phyloP scores from a whole-genome alignment of 768 basidiomycete species.

The Nevesoporus exiguus region DNA sequence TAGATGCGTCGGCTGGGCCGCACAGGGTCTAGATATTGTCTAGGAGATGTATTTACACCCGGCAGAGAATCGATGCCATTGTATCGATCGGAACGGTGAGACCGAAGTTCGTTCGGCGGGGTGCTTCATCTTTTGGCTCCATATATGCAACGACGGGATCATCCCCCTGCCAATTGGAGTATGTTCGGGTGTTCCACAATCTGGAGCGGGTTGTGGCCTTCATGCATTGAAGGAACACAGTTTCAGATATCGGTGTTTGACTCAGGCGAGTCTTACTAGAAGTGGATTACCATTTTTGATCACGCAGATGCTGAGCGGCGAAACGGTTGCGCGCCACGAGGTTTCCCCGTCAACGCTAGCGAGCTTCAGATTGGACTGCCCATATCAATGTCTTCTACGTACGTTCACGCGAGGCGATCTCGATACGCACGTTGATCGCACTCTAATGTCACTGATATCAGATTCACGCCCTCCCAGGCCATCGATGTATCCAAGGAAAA shows the following conservation, averaged over 20 bases:
- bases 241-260: too few species aligned
- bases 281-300: background rate
- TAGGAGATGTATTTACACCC: background rate
- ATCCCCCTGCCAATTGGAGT: too few species aligned
- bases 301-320: background rate
- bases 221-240: too few species aligned
- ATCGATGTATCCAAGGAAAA: constrained; percentile 66
- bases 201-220: too few species aligned
- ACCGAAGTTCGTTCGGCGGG: too few species aligned
- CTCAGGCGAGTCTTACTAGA: too few species aligned
- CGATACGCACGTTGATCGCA: background rate
- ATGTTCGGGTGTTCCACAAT: too few species aligned
- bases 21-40: background rate
- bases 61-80: background rate
- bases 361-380: background rate
- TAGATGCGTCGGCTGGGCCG: constrained; percentile 14
- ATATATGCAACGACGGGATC: too few species aligned
- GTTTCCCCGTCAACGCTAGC: background rate
- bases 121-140: too few species aligned
- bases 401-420: constrained; percentile 5
- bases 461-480: constrained; percentile 54
- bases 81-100: background rate
- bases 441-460: constrained; percentile 29
- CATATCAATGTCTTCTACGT: constrained; percentile 26
- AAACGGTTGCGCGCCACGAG: background rate